Evolutionary conservation across 1,284 basidiomycete genomes (phyloP), one percentile per base, ranked within the genome.

Genomic region (Papiliotrema fonsecae): DNA sequence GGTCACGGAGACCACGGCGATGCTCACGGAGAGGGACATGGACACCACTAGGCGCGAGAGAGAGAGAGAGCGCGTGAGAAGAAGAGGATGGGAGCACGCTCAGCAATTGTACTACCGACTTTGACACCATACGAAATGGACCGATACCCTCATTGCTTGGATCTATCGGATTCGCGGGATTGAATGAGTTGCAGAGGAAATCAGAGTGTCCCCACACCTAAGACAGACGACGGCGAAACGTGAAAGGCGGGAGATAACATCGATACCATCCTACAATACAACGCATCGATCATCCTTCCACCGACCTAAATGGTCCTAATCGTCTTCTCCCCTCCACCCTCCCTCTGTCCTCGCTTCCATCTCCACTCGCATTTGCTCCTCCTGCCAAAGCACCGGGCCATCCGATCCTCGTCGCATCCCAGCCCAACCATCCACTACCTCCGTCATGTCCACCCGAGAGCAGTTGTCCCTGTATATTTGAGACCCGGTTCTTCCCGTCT

Each of bases 1-100:
- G 61, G 60, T 27, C 57, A 64, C 45, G 60, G 61, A 39, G 58
- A 60, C 30, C 62, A 70, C 54, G 60, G 52, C 46, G 58, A 63
- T 35, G 65, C 52, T 30, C 41, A 43, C 41, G n/a, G n/a, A n/a
- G n/a, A n/a, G n/a, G n/a, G n/a, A n/a, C n/a, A n/a, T n/a, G 41
- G 30, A 22, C 67, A 69, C 54, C 62, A 70, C 47, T 66, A 62
- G 49, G n/a, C n/a, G n/a, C n/a, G n/a, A n/a, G n/a, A n/a, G n/a
- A n/a, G n/a, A n/a, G n/a, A n/a, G n/a, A n/a, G n/a, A n/a, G n/a
- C n/a, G n/a, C n/a, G n/a, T n/a, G n/a, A n/a, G n/a, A n/a, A n/a
- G n/a, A n/a, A n/a, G n/a, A n/a, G n/a, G n/a, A n/a, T n/a, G n/a
- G n/a, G n/a, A n/a, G n/a, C n/a, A n/a, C n/a, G n/a, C n/a, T n/a